phyloP scores from a whole-genome alignment of 805 yeast species.

The Nakazawaea peltata region DNA sequence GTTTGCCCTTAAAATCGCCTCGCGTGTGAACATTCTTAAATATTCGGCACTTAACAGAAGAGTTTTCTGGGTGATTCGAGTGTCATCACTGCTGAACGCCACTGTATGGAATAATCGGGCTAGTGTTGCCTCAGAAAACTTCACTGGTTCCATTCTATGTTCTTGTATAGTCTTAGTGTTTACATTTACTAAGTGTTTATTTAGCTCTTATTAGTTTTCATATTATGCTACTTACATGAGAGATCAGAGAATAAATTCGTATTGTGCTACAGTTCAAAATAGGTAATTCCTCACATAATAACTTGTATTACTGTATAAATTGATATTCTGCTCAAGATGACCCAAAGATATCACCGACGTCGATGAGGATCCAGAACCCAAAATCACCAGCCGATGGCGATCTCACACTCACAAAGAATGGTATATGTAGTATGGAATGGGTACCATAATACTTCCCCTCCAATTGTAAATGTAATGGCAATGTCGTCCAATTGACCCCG shows the following conservation, averaged over 20 bases:
- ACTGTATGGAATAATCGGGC: conserved; percentile 45
- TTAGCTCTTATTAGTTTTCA: too few relatives aligned
- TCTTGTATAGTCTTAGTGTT: too few relatives aligned
- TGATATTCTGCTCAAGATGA: too few relatives aligned
- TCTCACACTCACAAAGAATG: conserved; percentile 15
- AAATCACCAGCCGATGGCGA: too few relatives aligned
- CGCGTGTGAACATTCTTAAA: conserved; percentile 46
- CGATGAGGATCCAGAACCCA: conserved; percentile 3
- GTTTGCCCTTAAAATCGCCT: conserved; percentile 51
- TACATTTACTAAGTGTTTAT: too few relatives aligned
- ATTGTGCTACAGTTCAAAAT: too few relatives aligned
- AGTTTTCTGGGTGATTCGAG: conserved; percentile 40
- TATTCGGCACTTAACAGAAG: conserved; percentile 46
- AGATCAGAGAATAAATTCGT: too few relatives aligned
- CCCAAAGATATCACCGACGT: neutral
- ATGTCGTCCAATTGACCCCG: conserved; percentile 21
- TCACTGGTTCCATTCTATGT: too few relatives aligned
- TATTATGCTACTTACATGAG: too few relatives aligned
- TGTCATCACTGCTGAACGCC: conserved; percentile 36
- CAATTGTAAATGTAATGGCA: conserved; percentile 16
- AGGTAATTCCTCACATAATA: too few relatives aligned
- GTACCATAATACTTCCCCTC: too few relatives aligned
- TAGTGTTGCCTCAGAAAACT: conserved; percentile 26
- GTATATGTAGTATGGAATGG: conserved; percentile 10
- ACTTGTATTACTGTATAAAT: too few relatives aligned